Evolutionary conservation across 441 rosid genomes (phyloP), one percentile per base, ranked within the genome.

Genomic region (Adansonia rubrostipa): DNA sequence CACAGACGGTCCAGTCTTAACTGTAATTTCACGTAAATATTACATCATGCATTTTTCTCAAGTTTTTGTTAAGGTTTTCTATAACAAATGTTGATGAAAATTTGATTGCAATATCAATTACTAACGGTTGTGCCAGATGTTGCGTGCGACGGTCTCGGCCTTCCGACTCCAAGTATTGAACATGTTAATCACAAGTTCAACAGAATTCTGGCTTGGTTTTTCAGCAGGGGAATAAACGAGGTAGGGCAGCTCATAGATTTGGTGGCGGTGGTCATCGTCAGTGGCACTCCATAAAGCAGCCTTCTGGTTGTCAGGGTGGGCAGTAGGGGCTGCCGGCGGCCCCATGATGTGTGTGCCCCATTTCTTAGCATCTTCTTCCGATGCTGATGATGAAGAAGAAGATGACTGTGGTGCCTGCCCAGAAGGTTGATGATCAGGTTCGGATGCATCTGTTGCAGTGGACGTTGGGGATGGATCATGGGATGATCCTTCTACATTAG

Each of bases 301-400:
- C 78, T 84, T 85, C 77, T 89, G 91, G 83, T 92, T 95, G 79
- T 93, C 98, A 0, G 97, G 97, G 57, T 93, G 98, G 57, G 85
- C 87, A 0, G 84, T 79, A 1, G 98, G 98, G 54, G 77, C 89
- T 0, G 97, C 87, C 0, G 98, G 97, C 56, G 90, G 80, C 63
- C 97, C 97, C 97, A 93, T 95, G 75, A 92, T 72, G 75, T 91
- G 89, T 28, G 97, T 92, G 0, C 97, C 97, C 92, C 90, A 93
- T 77, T 90, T 89, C 87, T 90, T 88, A 22, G 82, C 71, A 51
- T 78, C 90, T 75, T 91, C 92, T 79, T 87, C 76, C 4, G 87
- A 69, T 22, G 79, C 75, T 28, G 86, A 75, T 28, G 33, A 1
- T 28, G 33, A 28, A 64, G 75, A 50, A 14, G 78, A 64, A 19